Evolutionary conservation across 192 early-diverging fungal genomes (phyloP).

Genomic region (Coemansia sp.): DNA sequence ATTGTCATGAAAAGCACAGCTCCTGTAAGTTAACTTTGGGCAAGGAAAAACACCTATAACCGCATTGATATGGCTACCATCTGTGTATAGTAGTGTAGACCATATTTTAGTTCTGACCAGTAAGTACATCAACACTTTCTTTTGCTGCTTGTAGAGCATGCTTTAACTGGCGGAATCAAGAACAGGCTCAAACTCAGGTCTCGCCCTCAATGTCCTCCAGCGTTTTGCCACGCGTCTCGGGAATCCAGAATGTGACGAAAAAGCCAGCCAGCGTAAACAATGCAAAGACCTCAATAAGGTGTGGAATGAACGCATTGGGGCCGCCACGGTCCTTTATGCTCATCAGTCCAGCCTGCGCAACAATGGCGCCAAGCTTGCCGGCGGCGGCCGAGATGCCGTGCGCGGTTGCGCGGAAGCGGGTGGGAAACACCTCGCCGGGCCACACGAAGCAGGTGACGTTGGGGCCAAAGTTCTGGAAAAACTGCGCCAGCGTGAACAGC

Average conservation of each 20-base stretch:
- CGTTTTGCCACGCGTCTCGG: constrained; percentile 55
- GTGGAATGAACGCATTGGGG: constrained; percentile 59
- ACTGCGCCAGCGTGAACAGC: constrained; percentile 65
- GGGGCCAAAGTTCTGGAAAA: constrained; percentile 97
- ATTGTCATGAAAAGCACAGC: too few relatives aligned
- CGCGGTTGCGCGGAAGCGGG: constrained; percentile 74
- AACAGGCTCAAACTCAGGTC: constrained; percentile 19
- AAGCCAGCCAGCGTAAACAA: constrained; percentile 75
- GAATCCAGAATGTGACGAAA: constrained; percentile 49
- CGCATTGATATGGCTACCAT: too few relatives aligned
- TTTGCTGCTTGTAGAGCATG: too few relatives aligned
- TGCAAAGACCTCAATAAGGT: constrained; percentile 72
- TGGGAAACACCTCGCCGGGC: constrained; percentile 82
- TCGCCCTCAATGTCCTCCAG: constrained; percentile 55
- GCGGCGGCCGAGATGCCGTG: constrained; percentile 81
- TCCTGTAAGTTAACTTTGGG: too few relatives aligned
- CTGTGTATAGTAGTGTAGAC: not conserved
- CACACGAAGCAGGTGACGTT: constrained; percentile 88
- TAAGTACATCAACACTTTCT: too few relatives aligned
- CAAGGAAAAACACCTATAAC: too few relatives aligned
- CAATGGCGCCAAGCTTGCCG: constrained; percentile 78
- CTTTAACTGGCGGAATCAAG: not conserved
- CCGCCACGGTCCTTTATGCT: constrained; percentile 73
- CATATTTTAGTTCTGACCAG: not conserved
- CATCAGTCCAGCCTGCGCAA: constrained; percentile 72